A percentile compares a stretch with the other conserved stretches of the same genome.
phyloP scores from a whole-genome alignment of 768 basidiomycete genomes.

The Myochromella boudieri region DNA sequence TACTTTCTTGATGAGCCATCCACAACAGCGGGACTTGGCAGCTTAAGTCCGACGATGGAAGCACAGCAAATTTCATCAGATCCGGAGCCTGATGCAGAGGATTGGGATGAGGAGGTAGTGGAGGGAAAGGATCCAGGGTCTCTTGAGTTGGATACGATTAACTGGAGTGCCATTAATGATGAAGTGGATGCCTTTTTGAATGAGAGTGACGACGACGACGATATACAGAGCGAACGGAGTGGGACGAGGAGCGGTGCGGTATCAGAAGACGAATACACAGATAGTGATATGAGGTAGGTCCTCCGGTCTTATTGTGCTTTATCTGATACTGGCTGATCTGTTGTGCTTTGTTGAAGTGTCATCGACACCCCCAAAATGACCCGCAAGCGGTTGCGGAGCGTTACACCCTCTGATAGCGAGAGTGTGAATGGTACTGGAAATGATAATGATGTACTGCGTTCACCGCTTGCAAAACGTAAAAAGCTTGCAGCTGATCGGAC shows the following conservation, averaged over 20 bases:
- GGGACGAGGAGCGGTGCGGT: constrained; percentile 41
- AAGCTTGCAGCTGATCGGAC: constrained; percentile 66
- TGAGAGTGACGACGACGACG: constrained; percentile 70
- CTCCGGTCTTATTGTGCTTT: not conserved
- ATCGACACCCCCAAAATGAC: constrained; percentile 44
- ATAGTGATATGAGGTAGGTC: constrained; percentile 35
- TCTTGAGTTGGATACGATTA: constrained; percentile 60
- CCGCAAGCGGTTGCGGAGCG: constrained; percentile 71
- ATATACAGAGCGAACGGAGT: constrained; percentile 38
- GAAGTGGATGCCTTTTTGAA: constrained; percentile 89
- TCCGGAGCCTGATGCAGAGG: constrained; percentile 65
- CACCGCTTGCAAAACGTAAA: constrained; percentile 80
- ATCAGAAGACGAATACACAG: constrained; percentile 59
- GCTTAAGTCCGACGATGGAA: constrained; percentile 35
- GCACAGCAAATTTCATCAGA: constrained; percentile 60
- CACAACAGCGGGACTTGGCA: constrained; percentile 29
- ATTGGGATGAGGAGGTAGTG: constrained; percentile 54
- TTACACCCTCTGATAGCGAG: constrained; percentile 62
- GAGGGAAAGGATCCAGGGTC: constrained; percentile 30
- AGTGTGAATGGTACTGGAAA: constrained; percentile 36
- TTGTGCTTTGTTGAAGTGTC: constrained; percentile 28
- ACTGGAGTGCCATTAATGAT: constrained; percentile 83
- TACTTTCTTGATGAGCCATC: constrained; percentile 72
- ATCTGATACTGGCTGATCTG: constrained; percentile 1
- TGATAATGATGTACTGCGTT: constrained; percentile 49